Evolutionary conservation across 768 basidiomycete species (phyloP), one percentile per base, ranked within the genome.

Genomic region (Lepiota brunneoincarnata): DNA sequence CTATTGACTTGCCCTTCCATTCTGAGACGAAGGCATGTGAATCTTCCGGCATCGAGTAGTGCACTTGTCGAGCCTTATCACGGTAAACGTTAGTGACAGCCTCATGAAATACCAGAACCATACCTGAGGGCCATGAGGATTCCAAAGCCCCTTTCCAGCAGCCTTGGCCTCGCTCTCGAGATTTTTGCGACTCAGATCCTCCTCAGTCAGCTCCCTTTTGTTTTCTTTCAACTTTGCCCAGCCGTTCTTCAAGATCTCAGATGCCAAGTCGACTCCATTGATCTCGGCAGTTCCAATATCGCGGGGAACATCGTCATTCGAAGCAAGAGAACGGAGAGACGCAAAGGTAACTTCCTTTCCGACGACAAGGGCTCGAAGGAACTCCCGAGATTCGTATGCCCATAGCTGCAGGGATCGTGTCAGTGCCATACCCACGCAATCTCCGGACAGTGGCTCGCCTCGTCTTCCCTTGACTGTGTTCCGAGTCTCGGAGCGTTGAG

Each of bases 381-480:
- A 97, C 72, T 98, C 97, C 59, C 97, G 88, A 43, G 93, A 83
- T 66, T 95, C 91, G 68, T 88, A 97, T 2, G 96, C 90, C 84
- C 88, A 93, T 5, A 87, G 83, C 91, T 96, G 59, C 11, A 43
- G n/a, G 28, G 28, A 40, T 36, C 11, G 7, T 47, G 37, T 50
- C 40, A 53, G 21, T 36, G 34, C 35, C 11, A 21, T 6, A 10
- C 34, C 3, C 6, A 20, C 14, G 20, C 51, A 61, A 24, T 48
- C 15, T 31, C 10, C 1, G 28, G 7, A 31, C 6, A 15, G 21
- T 6, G 3, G 64, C 70, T 55, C 57, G 87, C 93, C 79, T 98
- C 97, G 67, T 98, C 97, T 57, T 93, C 89, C 55, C 95, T 78
- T 21, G 82, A 82, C 10, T 86, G 76, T 17, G 83, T 89, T 9